These are phyloP conservation scores for Tieghemostelium lacteum DNA, from an alignment of 78 protist species.

Conservation along the genomic window DNA sequence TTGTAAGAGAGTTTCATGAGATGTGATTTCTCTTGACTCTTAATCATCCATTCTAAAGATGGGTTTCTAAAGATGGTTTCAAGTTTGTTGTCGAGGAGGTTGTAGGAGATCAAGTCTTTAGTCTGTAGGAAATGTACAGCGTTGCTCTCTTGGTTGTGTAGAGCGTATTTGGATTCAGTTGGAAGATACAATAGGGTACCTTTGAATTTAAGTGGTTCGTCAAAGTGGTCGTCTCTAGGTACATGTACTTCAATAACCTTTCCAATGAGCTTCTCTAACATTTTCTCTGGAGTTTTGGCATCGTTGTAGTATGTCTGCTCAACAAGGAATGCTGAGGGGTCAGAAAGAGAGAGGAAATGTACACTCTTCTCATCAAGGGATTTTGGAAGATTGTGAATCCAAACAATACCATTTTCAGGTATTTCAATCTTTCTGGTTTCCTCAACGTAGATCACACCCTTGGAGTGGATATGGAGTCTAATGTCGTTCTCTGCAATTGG, in stretches of 20 bases:
- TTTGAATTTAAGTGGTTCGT: conserved; percentile 20
- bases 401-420: not conserved
- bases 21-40: not conserved
- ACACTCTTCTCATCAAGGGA: conserved; percentile 33
- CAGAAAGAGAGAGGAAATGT: conserved; percentile 36
- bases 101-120: conserved; percentile 12
- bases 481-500: conserved; percentile 2
- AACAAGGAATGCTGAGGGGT: conserved; percentile 26
- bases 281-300: conserved; percentile 40
- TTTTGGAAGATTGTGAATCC: conserved; percentile 36
- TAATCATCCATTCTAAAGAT: conserved; percentile 60
- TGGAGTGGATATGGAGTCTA: conserved; percentile 39
- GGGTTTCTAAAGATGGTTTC: conserved; percentile 27
- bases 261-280: conserved; percentile 44
- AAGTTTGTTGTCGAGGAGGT: conserved; percentile 1
- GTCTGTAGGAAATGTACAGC: conserved; percentile 34
- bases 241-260: conserved; percentile 36
- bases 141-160: conserved; percentile 48
- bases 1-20: conserved; percentile 32
- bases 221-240: conserved; percentile 67
- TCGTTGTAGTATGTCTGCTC: conserved; percentile 69
- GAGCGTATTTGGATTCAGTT: conserved; percentile 21
- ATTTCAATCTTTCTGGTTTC: conserved; percentile 16
- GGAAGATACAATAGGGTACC: conserved; percentile 41
- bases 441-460: conserved; percentile 26